Evolutionary conservation across 352 stramenopile genomes (phyloP).

Genomic region (Halophytophthora polymorphica): DNA sequence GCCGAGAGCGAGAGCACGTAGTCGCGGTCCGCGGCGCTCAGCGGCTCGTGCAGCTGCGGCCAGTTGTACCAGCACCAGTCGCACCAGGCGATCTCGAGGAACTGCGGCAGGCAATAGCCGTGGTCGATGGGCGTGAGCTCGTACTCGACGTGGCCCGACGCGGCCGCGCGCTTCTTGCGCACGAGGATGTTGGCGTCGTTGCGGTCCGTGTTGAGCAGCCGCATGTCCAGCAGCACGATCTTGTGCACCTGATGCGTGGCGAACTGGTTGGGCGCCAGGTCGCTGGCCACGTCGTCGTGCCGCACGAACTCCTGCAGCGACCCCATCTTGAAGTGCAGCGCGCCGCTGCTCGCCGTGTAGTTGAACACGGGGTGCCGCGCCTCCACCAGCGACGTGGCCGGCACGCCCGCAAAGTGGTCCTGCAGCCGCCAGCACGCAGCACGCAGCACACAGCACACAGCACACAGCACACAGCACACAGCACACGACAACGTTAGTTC

Average conservation of each 20-base stretch:
- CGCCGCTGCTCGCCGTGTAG: slow-evolving; percentile 40
- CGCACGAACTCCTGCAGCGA: slow-evolving; percentile 97
- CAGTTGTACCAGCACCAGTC: slow-evolving; percentile 99
- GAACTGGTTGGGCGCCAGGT: slow-evolving; percentile 90
- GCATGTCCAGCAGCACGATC: slow-evolving; percentile 98
- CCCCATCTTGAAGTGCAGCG: slow-evolving; percentile 91
- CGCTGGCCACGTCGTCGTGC: slow-evolving; percentile 93
- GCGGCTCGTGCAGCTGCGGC: slow-evolving; percentile 85
- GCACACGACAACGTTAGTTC: neutral
- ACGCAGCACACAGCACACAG: slow-evolving; percentile 2
- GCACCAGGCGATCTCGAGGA: slow-evolving; percentile 96
- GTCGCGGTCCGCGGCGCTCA: slow-evolving; percentile 53
- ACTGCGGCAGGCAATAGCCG: slow-evolving; percentile 96
- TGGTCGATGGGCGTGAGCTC: slow-evolving; percentile 99
- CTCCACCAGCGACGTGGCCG: slow-evolving; percentile 77
- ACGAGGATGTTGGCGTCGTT: slow-evolving; percentile 98
- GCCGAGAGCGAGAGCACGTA: slow-evolving; percentile 68
- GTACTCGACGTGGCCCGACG: slow-evolving; percentile 67
- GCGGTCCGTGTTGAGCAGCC: slow-evolving; percentile 96
- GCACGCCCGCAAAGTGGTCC: slow-evolving; percentile 84
- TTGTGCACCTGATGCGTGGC: slow-evolving; percentile 95
- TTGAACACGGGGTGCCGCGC: slow-evolving; percentile 77
- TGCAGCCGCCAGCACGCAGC: slow-evolving; percentile 19
- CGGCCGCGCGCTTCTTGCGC: slow-evolving; percentile 59
- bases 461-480: slow-evolving; percentile 8